Conservation (phyloP, 1,139 yeast species). For the Lodderomyces margitis region DNA sequence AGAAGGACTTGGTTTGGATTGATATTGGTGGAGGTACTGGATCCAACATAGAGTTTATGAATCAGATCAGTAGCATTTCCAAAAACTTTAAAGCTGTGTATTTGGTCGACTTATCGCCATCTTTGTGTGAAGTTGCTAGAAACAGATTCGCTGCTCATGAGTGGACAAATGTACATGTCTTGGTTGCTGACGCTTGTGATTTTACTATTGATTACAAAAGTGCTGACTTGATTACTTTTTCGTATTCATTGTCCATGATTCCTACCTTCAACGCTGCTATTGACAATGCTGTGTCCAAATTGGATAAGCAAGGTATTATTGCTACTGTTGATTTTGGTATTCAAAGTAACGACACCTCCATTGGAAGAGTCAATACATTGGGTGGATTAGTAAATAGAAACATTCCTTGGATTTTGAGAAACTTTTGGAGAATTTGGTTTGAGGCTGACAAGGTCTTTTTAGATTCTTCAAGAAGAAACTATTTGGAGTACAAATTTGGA, state of each 20-base stretch:
- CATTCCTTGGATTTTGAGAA: conserved; percentile 72
- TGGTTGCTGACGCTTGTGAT: conserved; percentile 75
- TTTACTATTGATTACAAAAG: conserved; percentile 48
- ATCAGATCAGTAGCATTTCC: conserved; percentile 48
- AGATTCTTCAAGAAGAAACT: conserved; percentile 79
- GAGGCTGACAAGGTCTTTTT: conserved; percentile 79
- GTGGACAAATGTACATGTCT: conserved; percentile 66
- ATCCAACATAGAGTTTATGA: conserved; percentile 75
- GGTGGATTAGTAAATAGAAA: conserved; percentile 73
- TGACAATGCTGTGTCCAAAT: conserved; percentile 58
- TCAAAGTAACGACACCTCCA: conserved; percentile 60
- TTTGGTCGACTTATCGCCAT: conserved; percentile 73
- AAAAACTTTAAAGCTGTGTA: conserved; percentile 62
- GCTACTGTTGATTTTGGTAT: conserved; percentile 81
- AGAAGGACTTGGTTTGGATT: conserved; percentile 63
- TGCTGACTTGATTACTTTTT: conserved; percentile 68
- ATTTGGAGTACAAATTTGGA: conserved; percentile 77
- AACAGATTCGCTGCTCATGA: conserved; percentile 49
- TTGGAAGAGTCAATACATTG: conserved; percentile 70
- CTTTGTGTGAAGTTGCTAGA: conserved; percentile 69
- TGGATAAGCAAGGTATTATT: conserved; percentile 57
- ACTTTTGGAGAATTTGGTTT: conserved; percentile 87
- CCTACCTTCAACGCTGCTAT: conserved; percentile 80
- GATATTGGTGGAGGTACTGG: conserved; percentile 91
- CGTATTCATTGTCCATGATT: conserved; percentile 81